Percentiles rank a stretch among this genome's conserved stretches.
Conservation (phyloP, 1,284 basidiomycete species). For the Amylostereum areolatum region DNA sequence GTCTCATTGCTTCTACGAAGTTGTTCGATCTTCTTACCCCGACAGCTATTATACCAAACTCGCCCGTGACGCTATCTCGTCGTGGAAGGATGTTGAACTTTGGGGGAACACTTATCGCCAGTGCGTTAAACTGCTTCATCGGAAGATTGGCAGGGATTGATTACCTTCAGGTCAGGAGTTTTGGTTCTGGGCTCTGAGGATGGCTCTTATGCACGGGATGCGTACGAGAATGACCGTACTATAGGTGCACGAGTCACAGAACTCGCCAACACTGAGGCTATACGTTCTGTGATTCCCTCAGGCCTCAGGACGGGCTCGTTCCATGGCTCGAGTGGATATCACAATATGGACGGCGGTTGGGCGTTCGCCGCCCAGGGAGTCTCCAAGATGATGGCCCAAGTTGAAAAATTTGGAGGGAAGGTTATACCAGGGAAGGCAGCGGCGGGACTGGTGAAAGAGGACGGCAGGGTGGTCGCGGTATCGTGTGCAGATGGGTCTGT, state of each 20-base stretch:
- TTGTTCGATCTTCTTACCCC: slow-evolving; percentile 66
- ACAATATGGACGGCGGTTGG: slow-evolving; percentile 84
- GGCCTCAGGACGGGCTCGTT: slow-evolving; percentile 28
- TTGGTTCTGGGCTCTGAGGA: slow-evolving; percentile 40
- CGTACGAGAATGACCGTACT: slow-evolving; percentile 53
- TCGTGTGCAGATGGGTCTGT: slow-evolving; percentile 53
- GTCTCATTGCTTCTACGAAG: slow-evolving; percentile 25
- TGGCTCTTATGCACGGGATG: slow-evolving; percentile 37
- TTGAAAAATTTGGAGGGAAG: slow-evolving; percentile 54
- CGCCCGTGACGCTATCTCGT: slow-evolving; percentile 64
- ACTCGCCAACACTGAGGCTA: slow-evolving; percentile 31
- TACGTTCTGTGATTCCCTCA: slow-evolving; percentile 41
- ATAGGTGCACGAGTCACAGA: slow-evolving; percentile 43
- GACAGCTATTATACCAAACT: slow-evolving; percentile 67
- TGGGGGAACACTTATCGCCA: slow-evolving; percentile 81
- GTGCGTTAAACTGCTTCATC: slow-evolving; percentile 35
- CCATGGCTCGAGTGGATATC: slow-evolving; percentile 43
- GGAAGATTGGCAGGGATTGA: background rate
- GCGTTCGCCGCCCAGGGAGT: slow-evolving; percentile 72
- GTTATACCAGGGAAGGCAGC: slow-evolving; percentile 57
- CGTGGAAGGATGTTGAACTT: slow-evolving; percentile 59
- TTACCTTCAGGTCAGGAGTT: slow-evolving; percentile 49
- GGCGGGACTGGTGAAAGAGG: slow-evolving; percentile 34
- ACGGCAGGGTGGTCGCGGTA: slow-evolving; percentile 54
- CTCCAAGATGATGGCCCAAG: slow-evolving; percentile 48